Conservation (phyloP, 805 yeast species). For the Kurtzmaniella fragi region DNA sequence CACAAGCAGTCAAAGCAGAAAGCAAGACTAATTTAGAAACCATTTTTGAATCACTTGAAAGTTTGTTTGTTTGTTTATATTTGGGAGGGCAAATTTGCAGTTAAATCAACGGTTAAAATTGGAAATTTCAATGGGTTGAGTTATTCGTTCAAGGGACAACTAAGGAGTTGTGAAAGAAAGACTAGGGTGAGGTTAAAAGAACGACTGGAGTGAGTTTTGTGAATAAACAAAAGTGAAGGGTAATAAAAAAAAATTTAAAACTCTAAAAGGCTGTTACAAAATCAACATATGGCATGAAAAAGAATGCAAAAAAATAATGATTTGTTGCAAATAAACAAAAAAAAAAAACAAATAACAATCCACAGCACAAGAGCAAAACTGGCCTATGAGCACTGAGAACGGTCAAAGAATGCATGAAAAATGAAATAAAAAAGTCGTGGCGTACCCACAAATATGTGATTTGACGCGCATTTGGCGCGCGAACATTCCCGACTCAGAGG, state of each 20-base stretch:
- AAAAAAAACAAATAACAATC: too few species aligned
- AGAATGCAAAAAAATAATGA: background rate
- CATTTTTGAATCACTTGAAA: conserved; percentile 8
- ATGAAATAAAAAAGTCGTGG: too few species aligned
- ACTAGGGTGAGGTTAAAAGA: conserved; percentile 4
- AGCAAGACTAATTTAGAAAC: conserved; percentile 11
- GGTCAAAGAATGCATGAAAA: too few species aligned
- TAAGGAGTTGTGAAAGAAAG: conserved; percentile 4
- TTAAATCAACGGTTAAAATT: background rate
- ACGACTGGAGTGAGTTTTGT: background rate
- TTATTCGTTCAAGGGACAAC: conserved; percentile 12
- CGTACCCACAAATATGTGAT: too few species aligned
- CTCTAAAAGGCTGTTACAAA: too few species aligned
- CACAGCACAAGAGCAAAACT: too few species aligned
- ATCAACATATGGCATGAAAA: too few species aligned
- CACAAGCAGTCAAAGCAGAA: conserved; percentile 10
- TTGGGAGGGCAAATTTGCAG: background rate
- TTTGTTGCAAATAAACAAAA: background rate
- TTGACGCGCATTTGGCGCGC: too few species aligned
- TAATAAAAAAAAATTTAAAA: background rate
- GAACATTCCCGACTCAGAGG: too few species aligned
- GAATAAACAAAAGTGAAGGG: background rate
- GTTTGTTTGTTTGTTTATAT: background rate
- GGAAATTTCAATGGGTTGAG: background rate
- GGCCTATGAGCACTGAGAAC: too few species aligned